These are phyloP conservation scores for Handroanthus guayacan DNA, from an alignment of 257 asterid genomes.

Conservation along the genomic window DNA sequence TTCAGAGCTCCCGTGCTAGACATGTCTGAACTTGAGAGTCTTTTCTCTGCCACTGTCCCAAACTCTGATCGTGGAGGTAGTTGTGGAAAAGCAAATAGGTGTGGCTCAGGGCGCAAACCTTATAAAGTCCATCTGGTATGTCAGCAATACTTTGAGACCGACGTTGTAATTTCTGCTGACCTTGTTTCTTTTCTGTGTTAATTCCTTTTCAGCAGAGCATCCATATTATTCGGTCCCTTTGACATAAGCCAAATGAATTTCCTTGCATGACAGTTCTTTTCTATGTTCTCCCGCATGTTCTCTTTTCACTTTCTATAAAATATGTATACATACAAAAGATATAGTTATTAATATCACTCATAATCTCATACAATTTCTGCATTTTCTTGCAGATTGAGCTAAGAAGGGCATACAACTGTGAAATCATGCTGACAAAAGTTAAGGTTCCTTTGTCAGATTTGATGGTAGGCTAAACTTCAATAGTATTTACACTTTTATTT, in stretches of 20 bases:
- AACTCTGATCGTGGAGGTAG: slow-evolving; percentile 52
- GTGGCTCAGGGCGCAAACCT: slow-evolving; percentile 58
- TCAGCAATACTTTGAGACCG: not conserved
- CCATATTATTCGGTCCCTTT: slow-evolving; percentile 6
- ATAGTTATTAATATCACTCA: not conserved
- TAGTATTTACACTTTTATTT: not conserved
- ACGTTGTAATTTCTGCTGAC: not conserved
- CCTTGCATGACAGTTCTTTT: slow-evolving; percentile 2
- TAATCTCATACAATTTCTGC: slow-evolving; percentile 13
- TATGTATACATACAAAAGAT: not conserved
- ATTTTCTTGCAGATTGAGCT: slow-evolving; percentile 73
- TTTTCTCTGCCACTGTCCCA: slow-evolving; percentile 69
- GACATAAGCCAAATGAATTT: not conserved
- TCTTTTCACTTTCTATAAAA: slow-evolving; percentile 24
- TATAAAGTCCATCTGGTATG: slow-evolving; percentile 85
- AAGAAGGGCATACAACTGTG: slow-evolving; percentile 90
- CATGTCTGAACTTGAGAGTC: slow-evolving; percentile 85
- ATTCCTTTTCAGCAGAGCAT: slow-evolving; percentile 7
- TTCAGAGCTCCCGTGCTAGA: slow-evolving; percentile 83
- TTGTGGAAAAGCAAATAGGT: slow-evolving; percentile 47
- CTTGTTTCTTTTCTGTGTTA: not conserved
- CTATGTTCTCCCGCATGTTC: not conserved
- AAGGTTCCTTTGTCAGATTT: slow-evolving; percentile 83
- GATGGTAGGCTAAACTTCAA: slow-evolving; percentile 56
- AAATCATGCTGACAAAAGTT: slow-evolving; percentile 89